Evolutionary conservation across 1,284 basidiomycete species (phyloP), one percentile per base, ranked within the genome.

Genomic region (Marasmius oreades): DNA sequence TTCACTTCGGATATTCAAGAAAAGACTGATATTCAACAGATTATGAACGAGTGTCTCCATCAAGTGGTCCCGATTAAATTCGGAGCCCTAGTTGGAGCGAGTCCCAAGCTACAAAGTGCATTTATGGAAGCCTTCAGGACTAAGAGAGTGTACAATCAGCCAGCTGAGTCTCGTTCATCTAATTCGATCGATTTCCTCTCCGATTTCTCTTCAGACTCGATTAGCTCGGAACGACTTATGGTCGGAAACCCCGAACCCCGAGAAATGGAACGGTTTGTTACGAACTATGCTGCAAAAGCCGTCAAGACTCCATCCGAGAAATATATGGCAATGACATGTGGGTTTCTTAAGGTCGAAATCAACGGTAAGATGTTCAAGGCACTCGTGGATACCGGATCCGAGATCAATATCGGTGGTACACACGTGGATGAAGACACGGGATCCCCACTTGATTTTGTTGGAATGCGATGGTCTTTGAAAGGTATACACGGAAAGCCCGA

Each of bases 401-500:
- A 69, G 42, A 45, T 69, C 1, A 68, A 67, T 39, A 24, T 67
- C 0, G 52, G 61, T 1, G 52, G 59, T 0, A 8, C 34, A 1
- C 10, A 23, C 0, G 11, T 64, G 7, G 54, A 52, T 20, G 37
- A 60, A 2, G 14, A 23, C 14, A 39, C 57, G 5, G 23, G 37
- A 0, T 44, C 69, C 0, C 22, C 67, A 0, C 4, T 69, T 1
- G 67, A 71, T 50, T 57, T 61, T 22, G 66, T 68, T 18, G 67
- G 67, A 0, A 55, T 57, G 6, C 55, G 61, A 1, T 71, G 70
- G 70, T 60, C 64, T 0, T 56, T 70, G 1, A 65, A 64, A 34
- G 70, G 69, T 0, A 63, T 72, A 8, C 61, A 67, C 31, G 66
- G 67, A 0, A 54, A 58, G 26, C 51, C 65, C 7, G 59, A 64